Conservation (phyloP, 768 basidiomycete species). For the Obba rivulosa region DNA sequence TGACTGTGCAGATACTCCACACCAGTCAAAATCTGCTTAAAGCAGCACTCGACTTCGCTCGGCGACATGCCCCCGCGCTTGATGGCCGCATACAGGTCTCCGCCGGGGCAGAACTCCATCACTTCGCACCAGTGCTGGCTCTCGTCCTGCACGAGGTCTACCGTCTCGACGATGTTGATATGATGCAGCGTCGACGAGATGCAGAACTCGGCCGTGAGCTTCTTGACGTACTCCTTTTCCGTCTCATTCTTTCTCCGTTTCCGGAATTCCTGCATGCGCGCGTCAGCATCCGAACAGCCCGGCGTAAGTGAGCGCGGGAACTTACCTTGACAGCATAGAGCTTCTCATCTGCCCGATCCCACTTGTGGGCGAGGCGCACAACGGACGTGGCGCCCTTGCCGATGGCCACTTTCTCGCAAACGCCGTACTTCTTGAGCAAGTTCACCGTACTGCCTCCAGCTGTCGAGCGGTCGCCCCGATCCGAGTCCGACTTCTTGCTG, state of each 20-base stretch:
- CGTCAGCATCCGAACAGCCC: constrained; percentile 1
- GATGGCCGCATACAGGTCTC: constrained; percentile 97
- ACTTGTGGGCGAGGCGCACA: constrained; percentile 95
- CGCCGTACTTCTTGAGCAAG: constrained; percentile 87
- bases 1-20: constrained; percentile 91
- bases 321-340: constrained; percentile 95
- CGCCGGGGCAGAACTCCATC: constrained; percentile 99
- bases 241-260: constrained; percentile 97
- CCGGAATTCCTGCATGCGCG: constrained; percentile 76
- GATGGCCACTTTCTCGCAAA: constrained; percentile 95
- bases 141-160: constrained; percentile 99
- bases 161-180: constrained; percentile 94
- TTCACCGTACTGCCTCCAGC: constrained; percentile 50
- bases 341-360: constrained; percentile 96
- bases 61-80: constrained; percentile 94
- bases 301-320: constrained; percentile 5
- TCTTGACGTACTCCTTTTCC: constrained; percentile 99
- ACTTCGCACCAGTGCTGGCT: constrained; percentile 97
- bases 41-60: constrained; percentile 94
- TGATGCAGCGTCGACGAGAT: constrained; percentile 95
- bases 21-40: constrained; percentile 91
- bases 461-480: constrained; percentile 38
- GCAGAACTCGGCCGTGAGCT: constrained; percentile 98
- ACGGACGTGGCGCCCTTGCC: constrained; percentile 99
- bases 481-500: constrained; percentile 66